Conservation (phyloP, 2,329 filamentous ascomycete species). For the Cercospora sesami region DNA sequence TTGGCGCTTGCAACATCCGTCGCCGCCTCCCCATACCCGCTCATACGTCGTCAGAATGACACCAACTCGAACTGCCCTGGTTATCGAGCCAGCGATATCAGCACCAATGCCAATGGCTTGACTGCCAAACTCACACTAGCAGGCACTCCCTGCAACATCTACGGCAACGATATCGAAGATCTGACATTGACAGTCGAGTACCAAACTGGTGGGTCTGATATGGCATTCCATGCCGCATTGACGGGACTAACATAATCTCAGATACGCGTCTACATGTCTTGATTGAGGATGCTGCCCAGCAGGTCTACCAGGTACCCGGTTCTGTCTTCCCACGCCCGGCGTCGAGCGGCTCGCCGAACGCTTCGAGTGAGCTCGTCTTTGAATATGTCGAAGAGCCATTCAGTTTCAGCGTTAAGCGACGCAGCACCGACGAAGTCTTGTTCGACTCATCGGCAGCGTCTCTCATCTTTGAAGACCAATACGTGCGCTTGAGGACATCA, state of each 20-base stretch:
- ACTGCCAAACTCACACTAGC: conserved; percentile 70
- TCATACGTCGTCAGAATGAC: conserved; percentile 25
- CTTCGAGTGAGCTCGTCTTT: conserved; percentile 54
- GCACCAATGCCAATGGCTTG: conserved; percentile 55
- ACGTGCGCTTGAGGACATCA: conserved; percentile 68
- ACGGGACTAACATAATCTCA: conserved; percentile 21
- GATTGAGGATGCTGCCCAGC: conserved; percentile 68
- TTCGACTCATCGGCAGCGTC: conserved; percentile 69
- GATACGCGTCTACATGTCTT: conserved; percentile 67
- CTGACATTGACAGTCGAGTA: conserved; percentile 62
- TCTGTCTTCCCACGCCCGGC: conserved; percentile 64
- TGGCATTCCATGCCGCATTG: conserved; percentile 1
- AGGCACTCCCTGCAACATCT: conserved; percentile 63
- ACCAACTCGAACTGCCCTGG: conserved; percentile 57
- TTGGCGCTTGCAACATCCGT: conserved; percentile 22
- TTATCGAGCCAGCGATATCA: conserved; percentile 64
- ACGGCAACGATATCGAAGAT: conserved; percentile 58
- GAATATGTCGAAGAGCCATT: conserved; percentile 60
- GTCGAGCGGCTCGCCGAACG: conserved; percentile 34
- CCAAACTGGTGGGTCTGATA: conserved; percentile 53
- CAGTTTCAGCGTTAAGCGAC: conserved; percentile 64
- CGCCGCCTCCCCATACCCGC: conserved; percentile 25
- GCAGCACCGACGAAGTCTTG: conserved; percentile 58
- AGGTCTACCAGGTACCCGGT: conserved; percentile 73
- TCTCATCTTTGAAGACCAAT: conserved; percentile 76